Conservation (phyloP, 495 filamentous ascomycete genomes). For the Penicillium odoratum region DNA sequence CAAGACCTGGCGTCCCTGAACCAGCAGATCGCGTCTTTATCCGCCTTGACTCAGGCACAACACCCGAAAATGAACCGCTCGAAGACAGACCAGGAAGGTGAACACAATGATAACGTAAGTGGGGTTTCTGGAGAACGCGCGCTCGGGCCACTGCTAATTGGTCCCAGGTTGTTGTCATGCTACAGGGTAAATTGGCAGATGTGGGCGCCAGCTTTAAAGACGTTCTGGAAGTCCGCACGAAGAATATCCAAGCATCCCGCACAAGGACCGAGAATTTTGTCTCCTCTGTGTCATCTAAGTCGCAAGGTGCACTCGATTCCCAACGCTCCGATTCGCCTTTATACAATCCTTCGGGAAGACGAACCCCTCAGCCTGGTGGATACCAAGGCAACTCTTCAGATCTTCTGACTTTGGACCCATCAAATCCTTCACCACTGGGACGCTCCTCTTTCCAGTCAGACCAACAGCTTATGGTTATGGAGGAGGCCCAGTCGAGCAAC, state of each 20-base stretch:
- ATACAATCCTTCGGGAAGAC: constrained; percentile 76
- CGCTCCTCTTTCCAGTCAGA: constrained; percentile 62
- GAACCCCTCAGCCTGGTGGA: constrained; percentile 61
- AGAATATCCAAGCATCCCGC: constrained; percentile 95
- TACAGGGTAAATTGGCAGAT: constrained; percentile 93
- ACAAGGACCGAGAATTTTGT: constrained; percentile 95
- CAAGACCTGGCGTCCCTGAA: constrained; percentile 92
- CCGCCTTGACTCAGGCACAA: constrained; percentile 68
- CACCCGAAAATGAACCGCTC: constrained; percentile 61
- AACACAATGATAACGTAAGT: constrained; percentile 90
- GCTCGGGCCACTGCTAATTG: constrained; percentile 21
- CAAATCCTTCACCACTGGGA: constrained; percentile 54
- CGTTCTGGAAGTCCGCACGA: constrained; percentile 92
- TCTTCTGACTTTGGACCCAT: constrained; percentile 81
- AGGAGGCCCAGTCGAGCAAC: constrained; percentile 83
- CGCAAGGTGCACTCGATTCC: constrained; percentile 60
- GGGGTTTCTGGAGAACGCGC: background rate
- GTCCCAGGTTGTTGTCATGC: constrained; percentile 70
- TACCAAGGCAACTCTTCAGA: constrained; percentile 59
- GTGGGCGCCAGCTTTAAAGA: constrained; percentile 96
- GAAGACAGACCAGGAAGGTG: constrained; percentile 77
- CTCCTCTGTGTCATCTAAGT: constrained; percentile 79
- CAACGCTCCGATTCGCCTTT: constrained; percentile 72
- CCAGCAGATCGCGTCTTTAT: constrained; percentile 77
- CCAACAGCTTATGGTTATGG: constrained; percentile 91